Percentiles rank a stretch among this genome's conserved stretches.
Conservation (phyloP, 2,329 filamentous ascomycete genomes). For the Epichloe aotearoae region DNA sequence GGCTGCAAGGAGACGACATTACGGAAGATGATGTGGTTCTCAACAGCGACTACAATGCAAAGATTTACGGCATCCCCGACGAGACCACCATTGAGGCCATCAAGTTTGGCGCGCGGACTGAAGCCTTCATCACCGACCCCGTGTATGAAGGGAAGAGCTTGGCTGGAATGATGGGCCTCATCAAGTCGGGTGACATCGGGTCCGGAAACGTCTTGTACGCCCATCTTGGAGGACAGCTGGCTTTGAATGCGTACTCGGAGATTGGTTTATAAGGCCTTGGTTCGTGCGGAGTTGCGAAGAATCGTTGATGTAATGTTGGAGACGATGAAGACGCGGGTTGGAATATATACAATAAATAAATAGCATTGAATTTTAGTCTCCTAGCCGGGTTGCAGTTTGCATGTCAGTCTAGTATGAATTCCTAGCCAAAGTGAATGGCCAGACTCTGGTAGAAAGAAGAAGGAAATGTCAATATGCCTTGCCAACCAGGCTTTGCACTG, state of each 20-base stretch:
- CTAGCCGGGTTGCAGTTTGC: too few relatives aligned
- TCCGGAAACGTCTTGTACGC: conserved; percentile 58
- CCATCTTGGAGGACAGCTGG: conserved; percentile 57
- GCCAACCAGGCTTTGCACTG: too few relatives aligned
- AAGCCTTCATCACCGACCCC: conserved; percentile 62
- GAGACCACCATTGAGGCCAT: conserved; percentile 54
- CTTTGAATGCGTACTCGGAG: conserved; percentile 44
- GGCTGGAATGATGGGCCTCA: conserved; percentile 57
- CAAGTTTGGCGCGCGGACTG: conserved; percentile 51
- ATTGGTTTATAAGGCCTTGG: background rate
- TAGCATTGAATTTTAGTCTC: too few relatives aligned
- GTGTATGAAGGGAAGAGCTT: conserved; percentile 68
- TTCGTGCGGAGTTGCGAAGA: too few relatives aligned
- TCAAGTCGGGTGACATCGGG: conserved; percentile 46
- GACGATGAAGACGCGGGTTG: too few relatives aligned
- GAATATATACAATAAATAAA: too few relatives aligned
- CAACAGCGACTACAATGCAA: conserved; percentile 43
- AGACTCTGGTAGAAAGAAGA: too few relatives aligned
- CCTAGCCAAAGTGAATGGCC: too few relatives aligned
- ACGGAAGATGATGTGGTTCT: conserved; percentile 48
- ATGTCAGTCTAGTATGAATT: too few relatives aligned
- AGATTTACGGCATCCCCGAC: conserved; percentile 55
- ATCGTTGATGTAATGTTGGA: too few relatives aligned
- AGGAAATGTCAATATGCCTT: too few relatives aligned
- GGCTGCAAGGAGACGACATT: conserved; percentile 44